Evolutionary conservation across 495 filamentous ascomycete species (phyloP).

Genomic region (Aspergillus heteromorphus): DNA sequence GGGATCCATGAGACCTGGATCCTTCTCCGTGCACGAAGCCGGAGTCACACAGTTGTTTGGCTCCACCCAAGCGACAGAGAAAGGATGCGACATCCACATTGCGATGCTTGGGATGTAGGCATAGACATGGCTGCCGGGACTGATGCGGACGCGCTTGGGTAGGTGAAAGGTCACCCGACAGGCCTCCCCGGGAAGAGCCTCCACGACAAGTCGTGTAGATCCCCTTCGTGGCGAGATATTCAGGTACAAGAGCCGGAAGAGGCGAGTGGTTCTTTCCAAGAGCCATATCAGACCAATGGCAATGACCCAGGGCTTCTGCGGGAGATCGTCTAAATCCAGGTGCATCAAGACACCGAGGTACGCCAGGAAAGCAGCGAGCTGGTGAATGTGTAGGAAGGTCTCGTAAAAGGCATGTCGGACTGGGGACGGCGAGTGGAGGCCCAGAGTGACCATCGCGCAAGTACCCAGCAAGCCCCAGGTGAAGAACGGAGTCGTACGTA

Average conservation of each 20-base stretch:
- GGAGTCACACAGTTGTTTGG: constrained; percentile 24
- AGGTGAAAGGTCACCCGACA: constrained; percentile 64
- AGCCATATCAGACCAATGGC: constrained; percentile 60
- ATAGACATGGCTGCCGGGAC: constrained; percentile 74
- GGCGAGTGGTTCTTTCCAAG: constrained; percentile 55
- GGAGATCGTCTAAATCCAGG: constrained; percentile 53
- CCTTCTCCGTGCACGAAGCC: not conserved
- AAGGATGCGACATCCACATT: constrained; percentile 62
- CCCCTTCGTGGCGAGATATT: constrained; percentile 44
- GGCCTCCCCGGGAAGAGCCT: constrained; percentile 51
- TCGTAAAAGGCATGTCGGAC: constrained; percentile 89
- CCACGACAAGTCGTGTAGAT: constrained; percentile 38
- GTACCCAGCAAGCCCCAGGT: constrained; percentile 47
- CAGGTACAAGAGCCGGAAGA: constrained; percentile 52
- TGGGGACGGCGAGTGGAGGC: constrained; percentile 66
- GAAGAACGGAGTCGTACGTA: constrained; percentile 58
- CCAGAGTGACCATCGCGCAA: constrained; percentile 56
- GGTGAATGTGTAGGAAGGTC: constrained; percentile 75
- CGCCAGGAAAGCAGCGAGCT: constrained; percentile 57
- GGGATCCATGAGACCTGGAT: constrained; percentile 6
- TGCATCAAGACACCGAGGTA: constrained; percentile 68
- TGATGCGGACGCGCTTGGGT: constrained; percentile 67
- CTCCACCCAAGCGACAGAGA: constrained; percentile 53
- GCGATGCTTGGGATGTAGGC: constrained; percentile 73
- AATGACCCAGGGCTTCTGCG: constrained; percentile 57